These are phyloP conservation scores for Funneliformis geosporum DNA, from an alignment of 192 early-diverging fungal species.

Conservation along the genomic window DNA sequence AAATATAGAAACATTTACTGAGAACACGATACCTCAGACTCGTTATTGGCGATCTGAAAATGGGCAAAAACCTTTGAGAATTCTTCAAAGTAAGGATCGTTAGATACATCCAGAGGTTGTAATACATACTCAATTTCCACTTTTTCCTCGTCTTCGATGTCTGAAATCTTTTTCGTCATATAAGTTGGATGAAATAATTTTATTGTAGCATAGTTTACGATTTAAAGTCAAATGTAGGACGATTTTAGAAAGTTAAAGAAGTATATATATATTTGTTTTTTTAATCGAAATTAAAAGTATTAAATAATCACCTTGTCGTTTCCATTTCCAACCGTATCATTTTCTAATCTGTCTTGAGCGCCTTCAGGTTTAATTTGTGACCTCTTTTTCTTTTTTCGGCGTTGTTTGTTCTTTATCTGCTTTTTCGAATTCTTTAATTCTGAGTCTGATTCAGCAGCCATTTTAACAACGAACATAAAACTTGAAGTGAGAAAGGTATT, in stretches of 20 bases:
- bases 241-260: neutral
- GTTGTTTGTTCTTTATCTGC: neutral
- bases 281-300: neutral
- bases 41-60: slow-evolving; percentile 41
- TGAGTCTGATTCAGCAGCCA: too few species aligned
- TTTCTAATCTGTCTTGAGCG: neutral
- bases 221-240: neutral
- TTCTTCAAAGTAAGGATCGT: slow-evolving; percentile 44
- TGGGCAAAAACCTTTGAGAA: slow-evolving; percentile 49
- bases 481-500: too few species aligned
- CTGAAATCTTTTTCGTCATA: neutral
- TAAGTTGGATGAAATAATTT: neutral
- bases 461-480: too few species aligned
- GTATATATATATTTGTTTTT: neutral
- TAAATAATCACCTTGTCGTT: neutral
- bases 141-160: slow-evolving; percentile 12
- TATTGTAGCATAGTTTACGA: neutral
- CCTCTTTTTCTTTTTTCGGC: neutral
- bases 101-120: slow-evolving; percentile 33
- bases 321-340: neutral
- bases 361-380: neutral
- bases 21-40: slow-evolving; percentile 39
- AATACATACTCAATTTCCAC: slow-evolving; percentile 36
- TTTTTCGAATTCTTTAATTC: neutral
- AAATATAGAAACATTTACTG: slow-evolving; percentile 11